Evolutionary conservation across 306 rosid genomes (phyloP).

Genomic region (Ormosia semicastrata): DNA sequence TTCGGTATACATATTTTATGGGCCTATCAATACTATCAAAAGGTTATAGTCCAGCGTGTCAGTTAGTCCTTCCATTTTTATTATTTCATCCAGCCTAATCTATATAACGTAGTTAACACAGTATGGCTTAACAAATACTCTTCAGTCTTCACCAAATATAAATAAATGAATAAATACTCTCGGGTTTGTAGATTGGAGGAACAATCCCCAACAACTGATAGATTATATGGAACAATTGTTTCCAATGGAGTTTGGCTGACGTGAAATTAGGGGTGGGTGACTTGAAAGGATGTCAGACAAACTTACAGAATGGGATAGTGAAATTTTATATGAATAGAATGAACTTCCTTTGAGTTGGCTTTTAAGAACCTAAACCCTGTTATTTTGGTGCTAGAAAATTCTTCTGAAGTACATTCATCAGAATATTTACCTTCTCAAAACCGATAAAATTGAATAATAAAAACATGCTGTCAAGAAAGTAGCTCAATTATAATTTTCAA

Average conservation of each 20-base stretch:
- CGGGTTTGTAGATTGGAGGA: not conserved
- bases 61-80: constrained; percentile 3
- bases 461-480: not conserved
- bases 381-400: not conserved
- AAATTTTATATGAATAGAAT: not conserved
- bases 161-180: not conserved
- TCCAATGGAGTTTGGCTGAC: not conserved
- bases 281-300: not conserved
- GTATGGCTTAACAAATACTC: not conserved
- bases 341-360: not conserved
- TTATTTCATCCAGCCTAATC: not conserved
- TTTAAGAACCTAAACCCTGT: not conserved
- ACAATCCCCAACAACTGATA: not conserved
- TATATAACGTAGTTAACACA: not conserved
- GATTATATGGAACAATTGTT: not conserved
- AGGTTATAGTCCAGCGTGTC: not conserved
- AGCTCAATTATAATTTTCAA: not conserved
- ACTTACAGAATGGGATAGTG: not conserved
- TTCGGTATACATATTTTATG: no score
- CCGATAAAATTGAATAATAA: not conserved
- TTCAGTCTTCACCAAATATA: not conserved
- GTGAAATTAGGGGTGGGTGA: not conserved
- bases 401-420: not conserved
- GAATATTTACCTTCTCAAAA: constrained; percentile 9
- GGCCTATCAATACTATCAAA: not conserved